Base-by-base conservation (phyloP, 1,284 basidiomycete species). In the Rhodotorula sp. region DNA sequence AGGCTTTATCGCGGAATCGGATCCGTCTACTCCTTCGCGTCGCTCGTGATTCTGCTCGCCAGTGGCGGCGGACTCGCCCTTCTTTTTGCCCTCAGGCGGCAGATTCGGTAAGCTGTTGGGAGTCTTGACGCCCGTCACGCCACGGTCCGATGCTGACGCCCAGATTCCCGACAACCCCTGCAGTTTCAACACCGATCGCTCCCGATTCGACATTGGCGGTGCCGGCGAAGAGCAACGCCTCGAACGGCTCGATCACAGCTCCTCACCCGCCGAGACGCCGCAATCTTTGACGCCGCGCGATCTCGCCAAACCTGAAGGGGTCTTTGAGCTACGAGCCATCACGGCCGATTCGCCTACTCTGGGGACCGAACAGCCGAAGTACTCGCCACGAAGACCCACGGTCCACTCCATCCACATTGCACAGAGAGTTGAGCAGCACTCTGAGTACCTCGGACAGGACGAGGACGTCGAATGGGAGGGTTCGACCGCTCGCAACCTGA, bases 151-250 rank as follows among this genome's bases (percentile, higher is more conserved):
- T 26, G 14, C 31, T 51, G 15, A 34, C n/a, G n/a, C n/a, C n/a
- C n/a, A n/a, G n/a, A n/a, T n/a, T n/a, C n/a, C n/a, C n/a, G n/a
- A n/a, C n/a, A n/a, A n/a, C n/a, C n/a, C n/a, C n/a, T n/a, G n/a
- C n/a, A n/a, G 67, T 20, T 68, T 63, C 49, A 68, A 68, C 39
- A 68, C 34, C n/a, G 48, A 57, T 15, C 67, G 67, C 15, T 39
- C 65, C 18, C 57, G 47, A 16, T 10, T 26, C 54, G 54, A 21
- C 10, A 43, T 43, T 43, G 39, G 39, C 20, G 51, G 14, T n/a
- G 21, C 12, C 21, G 21, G 21, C 51, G 21, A 21, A n/a, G 51
- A 52, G 51, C 51, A 21, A 10, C 51, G n/a, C 8, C 51, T n/a
- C 23, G 23, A 26, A n/a, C 21, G 12, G 26, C 12, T n/a, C 23